A percentile compares a stretch with the other conserved stretches of the same genome.
phyloP scores from a whole-genome alignment of 805 yeast species.

The Kazachstania taianensis region DNA sequence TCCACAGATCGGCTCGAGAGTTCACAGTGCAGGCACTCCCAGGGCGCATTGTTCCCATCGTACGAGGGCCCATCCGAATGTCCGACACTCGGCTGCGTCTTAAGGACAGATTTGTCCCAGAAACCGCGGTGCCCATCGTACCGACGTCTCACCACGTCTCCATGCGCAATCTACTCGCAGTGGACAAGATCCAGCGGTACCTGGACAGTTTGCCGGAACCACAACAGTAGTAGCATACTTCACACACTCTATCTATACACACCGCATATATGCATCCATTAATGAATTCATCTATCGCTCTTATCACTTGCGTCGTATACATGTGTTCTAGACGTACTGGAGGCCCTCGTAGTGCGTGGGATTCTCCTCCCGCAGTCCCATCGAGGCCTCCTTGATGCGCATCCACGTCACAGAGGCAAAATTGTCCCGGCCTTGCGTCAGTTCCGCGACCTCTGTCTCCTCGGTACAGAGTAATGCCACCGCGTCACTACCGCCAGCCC shows the following conservation, averaged over 20 bases:
- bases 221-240: too few relatives aligned
- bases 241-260: too few relatives aligned
- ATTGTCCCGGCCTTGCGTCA: constrained; percentile 19
- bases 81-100: constrained; percentile 3
- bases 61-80: constrained; percentile 2
- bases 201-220: too few relatives aligned
- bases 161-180: too few relatives aligned
- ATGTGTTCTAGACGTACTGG: too few relatives aligned
- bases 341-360: constrained; percentile 22
- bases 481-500: constrained; percentile 98
- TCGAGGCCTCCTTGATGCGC: constrained; percentile 49
- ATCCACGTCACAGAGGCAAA: constrained; percentile 55
- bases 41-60: constrained; percentile 1
- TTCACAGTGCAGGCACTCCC: too few relatives aligned
- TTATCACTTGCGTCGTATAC: too few relatives aligned
- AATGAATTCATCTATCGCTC: too few relatives aligned
- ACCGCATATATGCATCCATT: too few relatives aligned
- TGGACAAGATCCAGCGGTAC: too few relatives aligned
- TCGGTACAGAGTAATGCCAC: constrained; percentile 59
- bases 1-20: too few relatives aligned
- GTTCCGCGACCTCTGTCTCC: constrained; percentile 27
- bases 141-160: too few relatives aligned
- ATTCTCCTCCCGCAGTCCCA: constrained; percentile 47
- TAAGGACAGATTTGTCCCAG: constrained; percentile 3
- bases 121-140: not conserved